Conservation (phyloP, 805 yeast species). For the Pichia membranifaciens region DNA sequence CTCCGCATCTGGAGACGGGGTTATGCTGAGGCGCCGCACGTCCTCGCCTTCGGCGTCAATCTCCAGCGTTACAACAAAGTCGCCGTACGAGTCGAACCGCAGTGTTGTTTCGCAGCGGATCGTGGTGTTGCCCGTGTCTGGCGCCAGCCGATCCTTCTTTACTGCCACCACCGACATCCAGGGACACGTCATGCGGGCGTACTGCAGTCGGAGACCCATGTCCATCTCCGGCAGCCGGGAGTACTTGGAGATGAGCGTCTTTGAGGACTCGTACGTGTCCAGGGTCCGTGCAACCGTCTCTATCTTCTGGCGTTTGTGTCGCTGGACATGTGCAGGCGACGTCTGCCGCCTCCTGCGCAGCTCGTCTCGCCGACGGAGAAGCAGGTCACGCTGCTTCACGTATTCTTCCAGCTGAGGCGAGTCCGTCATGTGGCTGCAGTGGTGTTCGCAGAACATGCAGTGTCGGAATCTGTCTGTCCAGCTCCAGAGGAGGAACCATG, state of each 20-base stretch:
- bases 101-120: neutral
- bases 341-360: neutral
- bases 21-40: neutral
- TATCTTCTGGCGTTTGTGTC: neutral
- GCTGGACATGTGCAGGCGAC: no score
- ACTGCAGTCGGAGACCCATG: slow-evolving; percentile 20
- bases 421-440: no score
- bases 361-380: neutral
- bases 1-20: neutral
- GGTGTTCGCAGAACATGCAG: no score
- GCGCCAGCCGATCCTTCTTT: neutral
- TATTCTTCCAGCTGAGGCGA: neutral
- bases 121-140: neutral
- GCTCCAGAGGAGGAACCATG: no score
- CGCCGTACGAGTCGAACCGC: neutral
- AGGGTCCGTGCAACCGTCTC: neutral
- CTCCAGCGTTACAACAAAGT: neutral
- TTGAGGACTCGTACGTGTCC: slow-evolving; percentile 1
- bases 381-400: neutral
- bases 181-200: slow-evolving; percentile 25
- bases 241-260: slow-evolving; percentile 7
- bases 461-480: no score
- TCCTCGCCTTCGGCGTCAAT: neutral
- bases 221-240: slow-evolving; percentile 28
- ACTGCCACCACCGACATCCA: slow-evolving; percentile 15